Evolutionary conservation across 768 basidiomycete genomes (phyloP), one percentile per base, ranked within the genome.

Genomic region (Tulasnella sp.): DNA sequence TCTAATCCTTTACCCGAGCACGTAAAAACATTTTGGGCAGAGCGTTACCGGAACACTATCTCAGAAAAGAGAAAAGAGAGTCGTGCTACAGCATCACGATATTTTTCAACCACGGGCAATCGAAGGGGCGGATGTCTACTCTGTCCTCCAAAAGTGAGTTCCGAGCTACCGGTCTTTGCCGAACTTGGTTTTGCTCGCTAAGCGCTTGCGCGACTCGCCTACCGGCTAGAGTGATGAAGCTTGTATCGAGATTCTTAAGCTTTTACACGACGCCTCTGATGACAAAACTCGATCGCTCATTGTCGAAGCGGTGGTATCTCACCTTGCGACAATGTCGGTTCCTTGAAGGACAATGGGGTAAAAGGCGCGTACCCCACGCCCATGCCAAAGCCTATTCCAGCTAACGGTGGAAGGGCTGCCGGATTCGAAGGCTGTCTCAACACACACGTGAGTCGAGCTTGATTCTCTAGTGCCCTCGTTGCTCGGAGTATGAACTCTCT

Each of bases 111-210:
- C 77, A 1, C 79, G 79, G 48, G 77, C 79, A 0, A 46, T 77
- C 57, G 70, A 78, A 26, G 77, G 69, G 0, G 80, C 80, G 1
- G 71, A 73, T 5, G 77, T 79, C 7, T 79, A 81, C n/a, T 18
- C n/a, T 35, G 42, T 76, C 44, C 46, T 81, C 73, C 72, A 73
- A 10, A 39, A 73, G 72, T 39, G n/a, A 13, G 72, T 40, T 15
- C 9, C 40, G 2, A 39, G 15, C 16, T 23, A 1, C 9, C 35
- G 35, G 35, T 35, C n/a, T 44, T 32, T 26, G n/a, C 2, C 35
- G 2, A 35, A 35, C 35, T 71, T 71, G 1, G 20, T n/a, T 35
- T 3, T 32, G 20, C 20, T 69, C 67, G 4, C 11, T 3, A 39
- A 29, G 10, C 10, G 35, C 9, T 20, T 44, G 32, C 32, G 32